phyloP scores from a whole-genome alignment of 169 alveolate genomes.

The Plasmodium coatneyi region DNA sequence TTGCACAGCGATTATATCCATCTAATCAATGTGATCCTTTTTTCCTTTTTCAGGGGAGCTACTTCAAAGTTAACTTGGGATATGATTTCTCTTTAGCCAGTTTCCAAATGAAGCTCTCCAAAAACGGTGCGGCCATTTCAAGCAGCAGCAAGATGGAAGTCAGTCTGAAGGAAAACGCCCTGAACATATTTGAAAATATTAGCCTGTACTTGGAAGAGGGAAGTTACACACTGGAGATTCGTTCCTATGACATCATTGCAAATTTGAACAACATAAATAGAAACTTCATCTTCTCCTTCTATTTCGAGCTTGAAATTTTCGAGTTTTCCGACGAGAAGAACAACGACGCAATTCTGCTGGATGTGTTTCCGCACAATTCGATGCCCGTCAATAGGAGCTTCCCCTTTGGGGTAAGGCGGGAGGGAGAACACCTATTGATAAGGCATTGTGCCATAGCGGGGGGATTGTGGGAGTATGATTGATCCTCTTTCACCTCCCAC shows the following conservation, averaged over 20 bases:
- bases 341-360: constrained; percentile 2
- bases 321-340: constrained; percentile 30
- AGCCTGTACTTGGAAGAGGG: constrained; percentile 56
- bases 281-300: constrained; percentile 20
- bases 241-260: not conserved
- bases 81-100: constrained; percentile 15
- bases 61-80: constrained; percentile 28
- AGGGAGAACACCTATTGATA: not conserved
- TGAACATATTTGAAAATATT: constrained; percentile 55
- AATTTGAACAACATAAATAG: constrained; percentile 4
- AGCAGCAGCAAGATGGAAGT: constrained; percentile 21
- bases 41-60: constrained; percentile 34
- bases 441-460: no score
- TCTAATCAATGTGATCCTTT: not conserved
- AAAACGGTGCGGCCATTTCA: constrained; percentile 3
- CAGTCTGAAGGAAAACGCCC: not conserved
- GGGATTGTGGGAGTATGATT: not conserved
- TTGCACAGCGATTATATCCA: not conserved
- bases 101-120: constrained; percentile 19
- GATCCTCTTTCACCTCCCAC: not conserved
- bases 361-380: constrained; percentile 49
- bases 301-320: constrained; percentile 25
- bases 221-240: constrained; percentile 20
- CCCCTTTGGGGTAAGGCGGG: constrained; percentile 25
- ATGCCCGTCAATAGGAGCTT: constrained; percentile 3